Evolutionary conservation across 345 rosid species (phyloP).

Genomic region (Heritiera littoralis): DNA sequence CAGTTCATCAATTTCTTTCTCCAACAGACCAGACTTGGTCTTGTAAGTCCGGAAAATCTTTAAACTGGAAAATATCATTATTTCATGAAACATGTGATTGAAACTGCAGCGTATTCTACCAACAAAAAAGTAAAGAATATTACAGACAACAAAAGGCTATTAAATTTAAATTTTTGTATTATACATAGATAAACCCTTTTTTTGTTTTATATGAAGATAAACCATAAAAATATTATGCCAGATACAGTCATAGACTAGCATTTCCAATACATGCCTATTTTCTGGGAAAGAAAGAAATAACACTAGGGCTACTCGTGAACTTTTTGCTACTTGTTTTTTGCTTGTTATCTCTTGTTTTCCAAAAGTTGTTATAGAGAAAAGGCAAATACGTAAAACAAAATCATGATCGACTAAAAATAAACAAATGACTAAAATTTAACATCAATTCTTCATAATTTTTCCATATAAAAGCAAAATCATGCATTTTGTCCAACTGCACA

Average conservation of each 20-base stretch:
- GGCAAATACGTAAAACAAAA: background rate
- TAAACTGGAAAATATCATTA: background rate
- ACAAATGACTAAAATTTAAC: background rate
- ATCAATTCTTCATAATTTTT: background rate
- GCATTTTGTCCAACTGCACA: background rate
- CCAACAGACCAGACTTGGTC: background rate
- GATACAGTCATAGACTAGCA: background rate
- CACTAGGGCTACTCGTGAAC: background rate
- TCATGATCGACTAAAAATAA: background rate
- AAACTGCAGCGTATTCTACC: background rate
- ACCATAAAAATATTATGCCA: background rate
- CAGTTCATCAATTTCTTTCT: background rate
- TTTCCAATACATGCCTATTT: background rate
- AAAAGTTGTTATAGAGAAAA: background rate
- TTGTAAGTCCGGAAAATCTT: background rate
- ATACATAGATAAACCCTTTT: background rate
- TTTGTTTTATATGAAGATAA: background rate
- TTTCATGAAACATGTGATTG: background rate
- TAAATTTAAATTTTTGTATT: background rate
- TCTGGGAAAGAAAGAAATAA: background rate
- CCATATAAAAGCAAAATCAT: background rate
- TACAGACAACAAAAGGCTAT: background rate
- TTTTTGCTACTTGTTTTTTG: background rate
- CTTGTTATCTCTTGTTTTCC: background rate
- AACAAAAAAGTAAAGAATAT: background rate